A percentile compares a stretch with the other conserved stretches of the same genome.
Evolutionary conservation across 208 protist species (phyloP).

Genomic region (Wallacemonas sp.): DNA sequence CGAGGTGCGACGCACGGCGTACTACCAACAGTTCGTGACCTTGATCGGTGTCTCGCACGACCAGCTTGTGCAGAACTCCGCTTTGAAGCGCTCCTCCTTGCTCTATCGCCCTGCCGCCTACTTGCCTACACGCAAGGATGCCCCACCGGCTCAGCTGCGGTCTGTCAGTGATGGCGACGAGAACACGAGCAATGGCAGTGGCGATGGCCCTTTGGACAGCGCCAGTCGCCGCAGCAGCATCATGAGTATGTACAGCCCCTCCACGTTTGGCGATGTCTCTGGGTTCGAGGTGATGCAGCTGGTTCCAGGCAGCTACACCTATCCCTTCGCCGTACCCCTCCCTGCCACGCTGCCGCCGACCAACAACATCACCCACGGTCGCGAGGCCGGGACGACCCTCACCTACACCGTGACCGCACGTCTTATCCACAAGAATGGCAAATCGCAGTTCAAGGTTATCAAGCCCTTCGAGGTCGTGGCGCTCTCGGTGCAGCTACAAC

Average conservation of each 20-base stretch:
- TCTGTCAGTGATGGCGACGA: neutral
- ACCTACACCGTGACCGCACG: constrained; percentile 39
- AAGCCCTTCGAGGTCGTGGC: constrained; percentile 30
- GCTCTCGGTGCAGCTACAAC: constrained; percentile 56
- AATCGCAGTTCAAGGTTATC: constrained; percentile 20
- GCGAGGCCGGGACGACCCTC: constrained; percentile 31
- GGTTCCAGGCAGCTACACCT: constrained; percentile 61
- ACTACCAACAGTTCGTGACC: constrained; percentile 58
- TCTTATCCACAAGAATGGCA: constrained; percentile 33
- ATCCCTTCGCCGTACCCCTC: constrained; percentile 57
- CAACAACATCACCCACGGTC: constrained; percentile 19
- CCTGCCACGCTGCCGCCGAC: constrained; percentile 54
- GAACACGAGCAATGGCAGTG: neutral
- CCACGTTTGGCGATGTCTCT: constrained; percentile 8
- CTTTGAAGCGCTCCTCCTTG: neutral
- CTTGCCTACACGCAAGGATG: constrained; percentile 2
- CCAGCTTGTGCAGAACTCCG: constrained; percentile 17
- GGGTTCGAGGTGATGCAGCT: constrained; percentile 25
- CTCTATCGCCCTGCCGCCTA: constrained; percentile 20
- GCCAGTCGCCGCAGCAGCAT: constrained; percentile 6
- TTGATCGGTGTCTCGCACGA: constrained; percentile 38
- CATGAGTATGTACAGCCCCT: constrained; percentile 7
- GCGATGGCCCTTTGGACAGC: neutral
- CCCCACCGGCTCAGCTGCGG: neutral
- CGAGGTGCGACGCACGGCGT: constrained; percentile 39